Percentiles rank a stretch among this genome's conserved stretches.
phyloP scores from a whole-genome alignment of 2,329 filamentous ascomycete genomes.

The Capronia epimyces region DNA sequence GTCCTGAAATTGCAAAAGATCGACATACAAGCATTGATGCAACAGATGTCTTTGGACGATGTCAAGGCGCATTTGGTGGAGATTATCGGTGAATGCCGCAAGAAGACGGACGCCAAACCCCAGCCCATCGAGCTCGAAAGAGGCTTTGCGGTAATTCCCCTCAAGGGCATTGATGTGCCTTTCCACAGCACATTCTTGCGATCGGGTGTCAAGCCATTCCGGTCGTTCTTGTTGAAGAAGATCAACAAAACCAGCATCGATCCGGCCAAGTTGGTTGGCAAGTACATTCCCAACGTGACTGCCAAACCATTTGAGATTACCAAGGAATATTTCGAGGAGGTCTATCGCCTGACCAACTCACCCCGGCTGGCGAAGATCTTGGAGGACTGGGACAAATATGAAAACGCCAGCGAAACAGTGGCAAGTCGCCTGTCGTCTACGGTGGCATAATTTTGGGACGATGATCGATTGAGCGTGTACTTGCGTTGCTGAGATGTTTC shows the following conservation, averaged over 20 bases:
- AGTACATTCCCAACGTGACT: conserved; percentile 99
- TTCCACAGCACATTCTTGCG: conserved; percentile 99
- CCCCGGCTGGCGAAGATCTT: conserved; percentile 54
- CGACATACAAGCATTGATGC: conserved; percentile 88
- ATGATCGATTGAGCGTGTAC: conserved; percentile 2
- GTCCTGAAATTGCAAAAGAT: conserved; percentile 96
- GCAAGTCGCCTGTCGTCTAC: conserved; percentile 22
- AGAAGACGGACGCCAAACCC: conserved; percentile 83
- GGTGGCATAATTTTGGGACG: conserved; percentile 17
- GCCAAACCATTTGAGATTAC: conserved; percentile 91
- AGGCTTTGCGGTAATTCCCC: conserved; percentile 93
- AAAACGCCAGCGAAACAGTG: conserved; percentile 34
- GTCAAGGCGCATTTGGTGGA: conserved; percentile 83
- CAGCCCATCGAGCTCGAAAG: conserved; percentile 83
- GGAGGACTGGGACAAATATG: conserved; percentile 79
- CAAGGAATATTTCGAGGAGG: conserved; percentile 99
- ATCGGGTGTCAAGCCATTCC: conserved; percentile 97
- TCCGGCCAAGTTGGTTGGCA: conserved; percentile 90
- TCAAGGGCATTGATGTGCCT: conserved; percentile 89
- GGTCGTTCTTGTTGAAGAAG: conserved; percentile 97
- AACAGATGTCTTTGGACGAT: conserved; percentile 78
- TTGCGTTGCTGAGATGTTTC: not conserved
- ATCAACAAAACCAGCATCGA: conserved; percentile 99
- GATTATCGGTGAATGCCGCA: conserved; percentile 83
- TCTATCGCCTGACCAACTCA: conserved; percentile 85